Base-by-base conservation (phyloP, 2,329 filamentous ascomycete genomes). In the Stagonosporopsis chrysanthemi region DNA sequence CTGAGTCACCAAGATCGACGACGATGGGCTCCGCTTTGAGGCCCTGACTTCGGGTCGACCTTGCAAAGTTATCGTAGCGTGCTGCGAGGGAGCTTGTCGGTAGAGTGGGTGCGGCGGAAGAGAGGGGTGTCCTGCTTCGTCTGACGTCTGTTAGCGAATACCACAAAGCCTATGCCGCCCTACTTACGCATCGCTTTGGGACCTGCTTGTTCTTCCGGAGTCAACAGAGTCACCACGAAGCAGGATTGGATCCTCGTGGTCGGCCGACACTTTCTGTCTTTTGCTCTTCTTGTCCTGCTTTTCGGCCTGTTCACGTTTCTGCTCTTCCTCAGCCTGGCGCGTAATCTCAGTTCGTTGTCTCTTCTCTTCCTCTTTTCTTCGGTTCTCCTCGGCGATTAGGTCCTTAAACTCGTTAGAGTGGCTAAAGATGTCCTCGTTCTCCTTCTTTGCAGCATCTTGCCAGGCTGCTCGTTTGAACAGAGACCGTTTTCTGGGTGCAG, bases 381-480 rank as follows among this genome's bases (percentile, higher is more conserved):
- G 72, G 52, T 75, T 66, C 43, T 80, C 63, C 41, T 78, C 73
- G 31, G 76, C 73, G 14, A 80, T 69, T 45, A 78, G 72, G 8
- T 76, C 71, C 17, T 65, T 61, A 65, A 76, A 80, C 22, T 74
- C 68, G 47, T 69, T 73, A 2, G 78, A 76, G 52, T 80, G 78
- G 49, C 76, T 79, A 63, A 82, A 82, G 26, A 82, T 73, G 50
- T 69, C 64, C 29, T 73, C 68, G 12, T 62, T 66, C 22, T 73
- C 70, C 7, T 75, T 69, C 57, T 79, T 75, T 28, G 68, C 68
- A 23, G 75, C 59, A n/a, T 70, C 69, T 39, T 81, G 79, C 80
- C 81, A 83, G 22, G 78, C 73, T 43, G 83, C 80, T 61, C 83
- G 84, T 47, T 82, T 86, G 75, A 87, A 87, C 17, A 86, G 78